Evolutionary conservation across 2,329 filamentous ascomycete genomes (phyloP).

Genomic region (Nemania diffusa): DNA sequence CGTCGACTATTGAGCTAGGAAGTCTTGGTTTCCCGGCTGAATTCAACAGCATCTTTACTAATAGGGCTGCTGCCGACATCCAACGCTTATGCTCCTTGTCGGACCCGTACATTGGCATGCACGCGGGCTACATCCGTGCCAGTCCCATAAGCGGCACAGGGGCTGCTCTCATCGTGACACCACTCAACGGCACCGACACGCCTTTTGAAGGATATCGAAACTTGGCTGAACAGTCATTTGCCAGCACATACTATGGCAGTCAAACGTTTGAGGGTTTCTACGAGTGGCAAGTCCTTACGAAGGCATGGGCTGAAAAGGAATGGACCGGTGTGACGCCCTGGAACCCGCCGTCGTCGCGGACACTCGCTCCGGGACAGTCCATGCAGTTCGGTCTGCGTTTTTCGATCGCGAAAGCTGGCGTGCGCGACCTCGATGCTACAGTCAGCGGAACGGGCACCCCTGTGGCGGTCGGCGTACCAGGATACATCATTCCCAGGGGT

Average conservation of each 20-base stretch:
- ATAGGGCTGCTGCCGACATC: conserved; percentile 59
- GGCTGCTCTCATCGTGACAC: conserved; percentile 64
- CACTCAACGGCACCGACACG: conserved; percentile 57
- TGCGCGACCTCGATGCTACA: conserved; percentile 60
- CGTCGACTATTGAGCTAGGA: conserved; percentile 60
- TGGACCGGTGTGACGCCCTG: conserved; percentile 63
- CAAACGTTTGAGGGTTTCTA: conserved; percentile 71
- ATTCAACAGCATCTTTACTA: conserved; percentile 71
- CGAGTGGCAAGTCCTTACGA: conserved; percentile 66
- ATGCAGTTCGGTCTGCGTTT: conserved; percentile 64
- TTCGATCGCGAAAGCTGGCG: conserved; percentile 55
- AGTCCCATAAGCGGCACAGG: conserved; percentile 63
- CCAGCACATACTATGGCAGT: conserved; percentile 57
- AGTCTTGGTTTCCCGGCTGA: conserved; percentile 68
- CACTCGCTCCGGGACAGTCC: conserved; percentile 56
- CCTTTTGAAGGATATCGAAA: conserved; percentile 67
- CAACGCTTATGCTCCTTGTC: conserved; percentile 63
- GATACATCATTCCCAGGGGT: conserved; percentile 63
- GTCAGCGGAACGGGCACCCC: conserved; percentile 58
- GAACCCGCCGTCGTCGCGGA: conserved; percentile 63
- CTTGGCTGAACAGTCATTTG: conserved; percentile 57
- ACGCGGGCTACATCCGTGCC: conserved; percentile 67
- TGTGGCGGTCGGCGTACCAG: conserved; percentile 63
- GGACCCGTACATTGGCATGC: conserved; percentile 69
- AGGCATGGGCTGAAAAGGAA: conserved; percentile 66